Conservation (phyloP, 805 yeast genomes). For the Sugiyamaella qingdaonensis region DNA sequence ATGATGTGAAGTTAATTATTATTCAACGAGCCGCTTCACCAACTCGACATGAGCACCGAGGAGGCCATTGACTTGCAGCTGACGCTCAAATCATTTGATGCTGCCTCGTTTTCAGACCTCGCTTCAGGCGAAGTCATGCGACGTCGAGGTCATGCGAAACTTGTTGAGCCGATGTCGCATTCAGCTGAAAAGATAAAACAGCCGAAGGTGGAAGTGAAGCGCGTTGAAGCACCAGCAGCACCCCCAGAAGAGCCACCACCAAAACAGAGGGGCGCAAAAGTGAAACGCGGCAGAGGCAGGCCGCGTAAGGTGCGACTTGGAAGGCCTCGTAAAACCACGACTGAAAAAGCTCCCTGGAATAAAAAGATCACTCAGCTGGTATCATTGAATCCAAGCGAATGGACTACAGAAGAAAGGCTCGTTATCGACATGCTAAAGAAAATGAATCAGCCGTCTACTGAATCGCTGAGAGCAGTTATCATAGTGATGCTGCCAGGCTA, state of each 20-base stretch:
- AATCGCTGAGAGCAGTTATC: background rate
- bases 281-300: background rate
- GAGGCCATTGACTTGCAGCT: constrained; percentile 1
- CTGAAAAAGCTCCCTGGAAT: background rate
- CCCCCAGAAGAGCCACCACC: background rate
- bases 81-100: constrained; percentile 5
- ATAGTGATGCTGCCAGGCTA: constrained; percentile 9
- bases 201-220: background rate
- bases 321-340: background rate
- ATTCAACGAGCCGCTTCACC: background rate
- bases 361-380: background rate
- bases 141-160: background rate
- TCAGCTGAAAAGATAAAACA: background rate
- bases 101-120: constrained; percentile 4
- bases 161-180: background rate
- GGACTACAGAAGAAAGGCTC: constrained; percentile 8
- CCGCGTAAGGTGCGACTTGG: background rate
- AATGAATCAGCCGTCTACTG: background rate
- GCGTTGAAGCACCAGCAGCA: background rate
- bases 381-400: background rate
- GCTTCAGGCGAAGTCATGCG: background rate
- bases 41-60: background rate
- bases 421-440: constrained; percentile 2
- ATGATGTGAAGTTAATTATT: constrained; percentile 3
- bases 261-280: background rate